Percentiles rank a stretch among this genome's conserved stretches.
Evolutionary conservation across 192 early-diverging fungal genomes (phyloP).

Genomic region (Umbelopsis ramanniana): DNA sequence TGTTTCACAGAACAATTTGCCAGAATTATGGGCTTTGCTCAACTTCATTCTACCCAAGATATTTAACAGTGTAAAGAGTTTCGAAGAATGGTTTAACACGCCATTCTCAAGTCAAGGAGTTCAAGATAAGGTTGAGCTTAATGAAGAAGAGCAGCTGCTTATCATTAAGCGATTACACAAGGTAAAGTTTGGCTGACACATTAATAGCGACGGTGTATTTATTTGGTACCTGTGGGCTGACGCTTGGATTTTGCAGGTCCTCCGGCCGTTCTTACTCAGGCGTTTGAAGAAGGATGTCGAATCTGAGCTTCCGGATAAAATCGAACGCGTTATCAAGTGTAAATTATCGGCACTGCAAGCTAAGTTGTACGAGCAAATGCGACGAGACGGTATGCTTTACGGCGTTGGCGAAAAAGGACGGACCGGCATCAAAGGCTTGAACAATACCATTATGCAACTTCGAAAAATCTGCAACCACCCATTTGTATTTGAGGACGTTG

Average conservation of each 20-base stretch:
- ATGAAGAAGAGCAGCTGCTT: constrained; percentile 97
- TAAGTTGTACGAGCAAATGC: constrained; percentile 87
- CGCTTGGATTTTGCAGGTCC: constrained; percentile 44
- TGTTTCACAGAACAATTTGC: constrained; percentile 83
- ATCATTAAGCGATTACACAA: constrained; percentile 98
- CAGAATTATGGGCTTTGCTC: constrained; percentile 94
- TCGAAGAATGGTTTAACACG: constrained; percentile 99
- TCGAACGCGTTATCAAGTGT: constrained; percentile 93
- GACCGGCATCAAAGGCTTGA: constrained; percentile 77
- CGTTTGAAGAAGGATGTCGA: constrained; percentile 99
- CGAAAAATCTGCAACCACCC: constrained; percentile 99
- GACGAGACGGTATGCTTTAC: constrained; percentile 73
- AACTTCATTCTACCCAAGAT: constrained; percentile 97
- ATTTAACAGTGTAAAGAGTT: constrained; percentile 95
- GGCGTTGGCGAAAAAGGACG: constrained; percentile 68
- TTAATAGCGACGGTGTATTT: neutral
- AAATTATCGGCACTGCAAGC: constrained; percentile 88
- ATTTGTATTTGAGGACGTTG: constrained; percentile 95
- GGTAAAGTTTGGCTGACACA: constrained; percentile 35
- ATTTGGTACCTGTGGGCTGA: neutral
- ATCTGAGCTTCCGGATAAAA: constrained; percentile 95
- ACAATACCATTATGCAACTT: constrained; percentile 98
- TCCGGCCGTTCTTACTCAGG: constrained; percentile 95
- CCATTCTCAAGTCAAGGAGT: constrained; percentile 85
- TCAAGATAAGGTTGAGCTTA: constrained; percentile 90